Base-by-base conservation (phyloP, 73 alveolate genomes). In the Paramecium tetraurelia region DNA sequence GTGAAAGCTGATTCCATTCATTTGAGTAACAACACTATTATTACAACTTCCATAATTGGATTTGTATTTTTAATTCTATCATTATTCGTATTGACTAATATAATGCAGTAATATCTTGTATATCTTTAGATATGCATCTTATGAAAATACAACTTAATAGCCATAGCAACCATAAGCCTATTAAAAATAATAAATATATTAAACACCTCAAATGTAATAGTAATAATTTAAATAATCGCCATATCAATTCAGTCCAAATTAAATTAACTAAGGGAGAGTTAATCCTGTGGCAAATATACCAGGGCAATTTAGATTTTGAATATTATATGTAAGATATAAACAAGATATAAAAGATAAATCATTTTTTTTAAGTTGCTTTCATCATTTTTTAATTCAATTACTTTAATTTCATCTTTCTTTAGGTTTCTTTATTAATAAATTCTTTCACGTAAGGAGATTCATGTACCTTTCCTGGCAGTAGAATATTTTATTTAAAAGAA, bases 321-420 rank as follows among this genome's bases (percentile, higher is more conserved):
- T 53, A 22, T 27, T 63, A 27, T 27, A 12, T 63, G 29, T 63
- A 21, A 63, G 84, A 63, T 31, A 63, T 63, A 63, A 63, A 63
- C 50, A 63, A 31, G 24, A 53, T 53, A 53, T 1, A 53, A n/a
- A 53, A 53, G 69, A 53, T 53, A 27, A 27, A 63, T 63, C 84
- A 63, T 63, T 63, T 63, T 24, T 63, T 63, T 33, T 63, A 22
- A 63, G 84, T 22, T 9, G 14, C 86, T 72, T 40, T 72, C 86
- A 20, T 72, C 86, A 72, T 72, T 38, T 72, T 72, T 40, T 72
- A 72, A 72, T 72, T 72, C 59, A 72, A 72, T 38, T 72, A 72
- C 12, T 36, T 10, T 72, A 72, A 35, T 72, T 38, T 72, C 12
- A 36, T 36, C 38, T 72, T 72, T 38, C 86, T 72, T 72, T 72